phyloP scores from a whole-genome alignment of 2,329 filamentous ascomycete genomes.

The Aspergillus novofumigatus region DNA sequence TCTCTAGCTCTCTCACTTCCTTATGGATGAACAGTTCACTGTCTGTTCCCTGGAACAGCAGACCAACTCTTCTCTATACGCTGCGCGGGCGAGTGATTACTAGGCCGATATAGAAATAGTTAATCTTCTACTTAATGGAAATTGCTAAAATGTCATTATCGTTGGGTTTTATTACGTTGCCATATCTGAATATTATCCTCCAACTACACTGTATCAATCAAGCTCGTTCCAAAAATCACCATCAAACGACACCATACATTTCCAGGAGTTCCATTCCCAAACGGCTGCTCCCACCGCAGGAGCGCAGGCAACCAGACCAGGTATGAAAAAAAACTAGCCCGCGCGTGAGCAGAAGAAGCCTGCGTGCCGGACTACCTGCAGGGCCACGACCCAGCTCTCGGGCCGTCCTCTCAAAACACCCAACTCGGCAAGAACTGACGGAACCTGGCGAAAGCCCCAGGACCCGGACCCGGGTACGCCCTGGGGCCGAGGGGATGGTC shows the following conservation, averaged over 20 bases:
- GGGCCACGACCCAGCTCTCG: slow-evolving; percentile 7
- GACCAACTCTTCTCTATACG: too few relatives aligned
- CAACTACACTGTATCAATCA: too few relatives aligned
- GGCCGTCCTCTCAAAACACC: slow-evolving; percentile 15
- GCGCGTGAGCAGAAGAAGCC: slow-evolving; percentile 6
- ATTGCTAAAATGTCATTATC: too few relatives aligned
- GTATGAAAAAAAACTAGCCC: slow-evolving; percentile 7
- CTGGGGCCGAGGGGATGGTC: slow-evolving; percentile 18
- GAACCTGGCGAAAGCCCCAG: slow-evolving; percentile 17
- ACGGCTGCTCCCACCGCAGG: slow-evolving; percentile 8
- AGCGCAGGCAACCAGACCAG: slow-evolving; percentile 4
- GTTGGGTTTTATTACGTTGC: too few relatives aligned
- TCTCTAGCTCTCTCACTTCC: too few relatives aligned
- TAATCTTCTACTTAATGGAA: too few relatives aligned
- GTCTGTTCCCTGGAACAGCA: too few relatives aligned
- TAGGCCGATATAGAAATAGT: too few relatives aligned
- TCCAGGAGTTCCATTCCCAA: slow-evolving; percentile 7
- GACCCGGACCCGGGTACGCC: slow-evolving; percentile 18
- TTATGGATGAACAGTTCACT: too few relatives aligned
- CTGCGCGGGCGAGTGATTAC: too few relatives aligned
- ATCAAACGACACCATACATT: not conserved
- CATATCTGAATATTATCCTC: too few relatives aligned
- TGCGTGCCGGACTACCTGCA: slow-evolving; percentile 3
- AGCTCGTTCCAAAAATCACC: too few relatives aligned
- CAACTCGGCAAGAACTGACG: slow-evolving; percentile 11